Evolutionary conservation across 2,329 filamentous ascomycete genomes (phyloP).

Genomic region (Xylaria sp.): DNA sequence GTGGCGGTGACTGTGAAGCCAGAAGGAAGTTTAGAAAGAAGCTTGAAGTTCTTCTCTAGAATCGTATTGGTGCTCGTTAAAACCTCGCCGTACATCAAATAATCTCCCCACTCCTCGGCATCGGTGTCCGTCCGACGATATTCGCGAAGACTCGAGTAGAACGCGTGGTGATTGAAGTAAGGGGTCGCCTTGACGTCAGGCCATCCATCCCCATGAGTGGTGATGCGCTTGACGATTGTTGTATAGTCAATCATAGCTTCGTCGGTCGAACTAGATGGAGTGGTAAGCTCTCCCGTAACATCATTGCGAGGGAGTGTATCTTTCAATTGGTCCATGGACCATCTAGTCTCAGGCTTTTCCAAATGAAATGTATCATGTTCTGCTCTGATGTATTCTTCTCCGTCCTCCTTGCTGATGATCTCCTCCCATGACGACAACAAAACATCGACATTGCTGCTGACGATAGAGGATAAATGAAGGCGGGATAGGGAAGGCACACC

Average conservation of each 20-base stretch:
- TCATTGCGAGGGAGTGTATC: conserved; percentile 55
- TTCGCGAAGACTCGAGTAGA: conserved; percentile 71
- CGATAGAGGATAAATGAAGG: conserved; percentile 78
- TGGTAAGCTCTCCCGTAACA: conserved; percentile 32
- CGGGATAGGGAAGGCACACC: conserved; percentile 79
- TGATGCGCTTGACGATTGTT: conserved; percentile 72
- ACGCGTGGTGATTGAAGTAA: conserved; percentile 83
- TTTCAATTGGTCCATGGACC: conserved; percentile 61
- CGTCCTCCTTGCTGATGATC: conserved; percentile 68
- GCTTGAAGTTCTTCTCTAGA: conserved; percentile 83
- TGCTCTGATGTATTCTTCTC: conserved; percentile 74
- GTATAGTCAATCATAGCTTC: conserved; percentile 77
- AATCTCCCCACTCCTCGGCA: conserved; percentile 73
- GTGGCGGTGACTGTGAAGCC: conserved; percentile 91
- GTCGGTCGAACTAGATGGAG: conserved; percentile 39
- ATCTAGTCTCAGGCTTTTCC: conserved; percentile 67
- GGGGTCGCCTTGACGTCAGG: conserved; percentile 78
- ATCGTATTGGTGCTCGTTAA: conserved; percentile 94
- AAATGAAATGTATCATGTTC: conserved; percentile 85
- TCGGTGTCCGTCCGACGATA: conserved; percentile 66
- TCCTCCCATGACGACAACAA: conserved; percentile 71
- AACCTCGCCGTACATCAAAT: conserved; percentile 86
- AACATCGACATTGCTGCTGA: conserved; percentile 68
- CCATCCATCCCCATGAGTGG: conserved; percentile 70
- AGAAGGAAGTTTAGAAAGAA: conserved; percentile 76